A percentile compares a stretch with the other conserved stretches of the same genome.
Evolutionary conservation across 1,284 basidiomycete species (phyloP).

Genomic region (Cutaneotrichosporon mucoides): DNA sequence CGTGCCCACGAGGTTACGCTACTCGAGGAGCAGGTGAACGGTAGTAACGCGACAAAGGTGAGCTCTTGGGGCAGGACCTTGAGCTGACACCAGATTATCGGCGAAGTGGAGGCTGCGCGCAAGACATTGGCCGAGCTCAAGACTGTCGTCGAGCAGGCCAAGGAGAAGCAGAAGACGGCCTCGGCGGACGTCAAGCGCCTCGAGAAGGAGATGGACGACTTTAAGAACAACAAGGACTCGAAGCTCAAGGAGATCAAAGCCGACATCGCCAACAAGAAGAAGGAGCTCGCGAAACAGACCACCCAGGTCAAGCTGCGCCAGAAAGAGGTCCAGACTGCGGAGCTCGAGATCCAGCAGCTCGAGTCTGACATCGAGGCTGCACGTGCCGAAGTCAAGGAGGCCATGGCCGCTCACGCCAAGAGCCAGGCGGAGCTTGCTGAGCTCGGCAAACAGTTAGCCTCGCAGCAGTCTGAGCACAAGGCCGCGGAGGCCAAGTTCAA

Average conservation of each 20-base stretch:
- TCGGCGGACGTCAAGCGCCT: slow-evolving; percentile 76
- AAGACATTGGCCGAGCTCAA: slow-evolving; percentile 65
- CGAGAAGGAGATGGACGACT: slow-evolving; percentile 95
- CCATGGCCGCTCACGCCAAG: slow-evolving; percentile 58
- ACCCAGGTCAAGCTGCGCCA: slow-evolving; percentile 78
- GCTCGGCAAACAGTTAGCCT: slow-evolving; percentile 60
- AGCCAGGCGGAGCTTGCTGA: slow-evolving; percentile 48
- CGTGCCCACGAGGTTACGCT: slow-evolving; percentile 81
- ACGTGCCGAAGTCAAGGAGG: slow-evolving; percentile 60
- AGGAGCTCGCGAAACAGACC: slow-evolving; percentile 72
- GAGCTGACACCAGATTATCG: slow-evolving; percentile 59
- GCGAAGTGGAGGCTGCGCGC: slow-evolving; percentile 68
- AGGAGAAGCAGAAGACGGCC: slow-evolving; percentile 71
- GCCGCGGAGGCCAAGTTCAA: slow-evolving; percentile 69
- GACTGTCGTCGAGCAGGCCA: slow-evolving; percentile 61
- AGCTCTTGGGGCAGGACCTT: slow-evolving; percentile 39
- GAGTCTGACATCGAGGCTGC: slow-evolving; percentile 69
- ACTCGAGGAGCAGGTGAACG: slow-evolving; percentile 77
- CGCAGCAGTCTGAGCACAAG: slow-evolving; percentile 58
- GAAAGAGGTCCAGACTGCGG: slow-evolving; percentile 81
- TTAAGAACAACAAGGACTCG: slow-evolving; percentile 96
- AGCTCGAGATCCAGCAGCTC: slow-evolving; percentile 82
- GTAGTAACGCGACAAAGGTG: slow-evolving; percentile 84
- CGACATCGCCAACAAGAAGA: slow-evolving; percentile 75
- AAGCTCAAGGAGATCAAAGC: slow-evolving; percentile 93